Percentiles rank a stretch among this genome's conserved stretches.
Evolutionary conservation across 208 protist genomes (phyloP).

Genomic region (Leishmania aethiopica): DNA sequence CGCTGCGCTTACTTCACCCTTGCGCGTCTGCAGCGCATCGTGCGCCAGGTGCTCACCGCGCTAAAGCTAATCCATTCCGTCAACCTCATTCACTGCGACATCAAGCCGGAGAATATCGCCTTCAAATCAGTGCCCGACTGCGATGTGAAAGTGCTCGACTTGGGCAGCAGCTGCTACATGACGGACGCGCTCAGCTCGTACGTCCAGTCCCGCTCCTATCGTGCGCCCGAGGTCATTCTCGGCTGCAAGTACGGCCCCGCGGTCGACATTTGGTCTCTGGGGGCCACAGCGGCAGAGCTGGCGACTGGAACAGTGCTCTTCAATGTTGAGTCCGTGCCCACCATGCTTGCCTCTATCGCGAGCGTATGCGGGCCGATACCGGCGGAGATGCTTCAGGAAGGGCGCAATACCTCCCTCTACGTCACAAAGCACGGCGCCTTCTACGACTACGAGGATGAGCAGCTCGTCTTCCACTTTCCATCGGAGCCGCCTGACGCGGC

Average conservation of each 20-base stretch:
- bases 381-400: constrained; percentile 88
- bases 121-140: constrained; percentile 79
- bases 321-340: constrained; percentile 72
- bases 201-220: constrained; percentile 94
- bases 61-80: constrained; percentile 85
- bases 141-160: constrained; percentile 89
- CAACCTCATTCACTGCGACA: constrained; percentile 96
- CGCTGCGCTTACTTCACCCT: constrained; percentile 85
- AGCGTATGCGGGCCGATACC: constrained; percentile 70
- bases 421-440: constrained; percentile 94
- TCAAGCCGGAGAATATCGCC: constrained; percentile 96
- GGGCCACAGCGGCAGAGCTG: constrained; percentile 96
- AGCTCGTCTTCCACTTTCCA: constrained; percentile 61
- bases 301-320: constrained; percentile 89
- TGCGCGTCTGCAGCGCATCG: constrained; percentile 75
- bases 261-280: constrained; percentile 92
- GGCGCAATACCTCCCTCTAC: constrained; percentile 84
- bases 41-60: constrained; percentile 67
- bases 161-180: constrained; percentile 84
- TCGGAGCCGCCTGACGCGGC: constrained; percentile 50
- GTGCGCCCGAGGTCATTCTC: constrained; percentile 93
- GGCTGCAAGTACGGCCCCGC: constrained; percentile 76
- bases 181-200: constrained; percentile 84
- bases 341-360: constrained; percentile 63
- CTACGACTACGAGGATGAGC: constrained; percentile 62